Conservation (phyloP, 306 rosid species). For the Psophocarpus tetragonolobus region DNA sequence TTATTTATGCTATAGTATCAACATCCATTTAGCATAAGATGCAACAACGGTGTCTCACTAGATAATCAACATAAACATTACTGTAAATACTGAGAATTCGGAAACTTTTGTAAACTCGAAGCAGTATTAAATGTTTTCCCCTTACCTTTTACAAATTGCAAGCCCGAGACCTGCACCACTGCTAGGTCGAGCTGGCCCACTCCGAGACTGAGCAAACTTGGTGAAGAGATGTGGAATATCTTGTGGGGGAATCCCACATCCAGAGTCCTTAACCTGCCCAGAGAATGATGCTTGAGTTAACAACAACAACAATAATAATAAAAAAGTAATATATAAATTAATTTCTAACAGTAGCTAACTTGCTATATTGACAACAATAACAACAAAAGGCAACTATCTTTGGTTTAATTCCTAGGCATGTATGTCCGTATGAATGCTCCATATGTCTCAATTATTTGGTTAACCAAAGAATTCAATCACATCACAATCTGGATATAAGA, state of each 20-base stretch:
- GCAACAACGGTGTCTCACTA: not conserved
- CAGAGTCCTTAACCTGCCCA: conserved; percentile 87
- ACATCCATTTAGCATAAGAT: not conserved
- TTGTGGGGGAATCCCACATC: conserved; percentile 77
- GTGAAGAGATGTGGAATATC: conserved; percentile 77
- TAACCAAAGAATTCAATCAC: not conserved
- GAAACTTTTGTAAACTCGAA: not conserved
- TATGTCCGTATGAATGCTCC: conserved; percentile 2
- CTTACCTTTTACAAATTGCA: conserved; percentile 89
- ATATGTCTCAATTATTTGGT: not conserved
- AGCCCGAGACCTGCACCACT: conserved; percentile 81
- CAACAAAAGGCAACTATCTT: not conserved
- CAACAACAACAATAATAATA: conserved; percentile 1
- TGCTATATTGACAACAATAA: not conserved
- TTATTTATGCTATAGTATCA: not conserved
- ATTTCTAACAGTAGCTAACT: conserved; percentile 1
- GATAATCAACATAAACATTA: conserved; percentile 17
- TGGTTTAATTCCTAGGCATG: conserved; percentile 10
- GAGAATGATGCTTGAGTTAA: conserved; percentile 14
- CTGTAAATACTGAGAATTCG: not conserved
- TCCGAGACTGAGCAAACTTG: conserved; percentile 65
- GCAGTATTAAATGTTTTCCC: not conserved
- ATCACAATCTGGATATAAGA: conserved; percentile 9
- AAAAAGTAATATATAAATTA: conserved; percentile 4
- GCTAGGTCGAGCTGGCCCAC: conserved; percentile 57